Base-by-base conservation (phyloP, 2,329 filamentous ascomycete genomes). In the Colletotrichum siamense region DNA sequence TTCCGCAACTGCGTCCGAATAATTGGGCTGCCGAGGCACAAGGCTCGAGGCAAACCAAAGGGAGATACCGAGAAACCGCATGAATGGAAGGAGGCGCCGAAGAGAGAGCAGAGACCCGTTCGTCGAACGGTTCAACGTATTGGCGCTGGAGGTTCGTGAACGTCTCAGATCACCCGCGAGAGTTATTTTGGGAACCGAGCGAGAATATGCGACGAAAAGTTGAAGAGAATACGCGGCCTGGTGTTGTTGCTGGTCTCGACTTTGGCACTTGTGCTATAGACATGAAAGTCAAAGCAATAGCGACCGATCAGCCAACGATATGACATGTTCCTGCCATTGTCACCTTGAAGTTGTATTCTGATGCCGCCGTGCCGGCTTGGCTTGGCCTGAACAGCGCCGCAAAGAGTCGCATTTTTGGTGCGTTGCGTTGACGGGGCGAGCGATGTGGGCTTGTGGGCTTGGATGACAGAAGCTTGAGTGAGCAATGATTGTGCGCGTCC, bases 381-480 rank as follows among this genome's bases (percentile, higher is more conserved):
- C 59, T 67, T 62, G 59, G 59, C 28, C 59, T 62, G 59, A 32
- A 32, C n/a, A 24, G 32, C 30, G 32, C 28, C 59, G n/a, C 59
- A 34, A 32, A 62, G 59, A 22, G 69, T 75, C 30, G 69, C 73
- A 67, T 32, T 75, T 75, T 22, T 36, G 55, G 12, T 65, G 64
- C 64, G 36, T 67, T 39, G 36, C 24, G 15, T 59, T 34, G 32
- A 49, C 44, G 34, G 28, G 22, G 34, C 67, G 34, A 34, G 22
- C 52, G 22, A 28, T 18, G 67, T 61, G 55, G 44, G 44, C n/a
- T 52, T 52, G 26, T 22, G 32, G 59, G 32, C 64, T 62, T 73
- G 70, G 64, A 76, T 76, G 70, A 52, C 65, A 76, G 74, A 69
- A 76, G 70, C 64, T 74, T 74, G 49, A 67, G 62, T 52, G 44